Percentiles rank a stretch among this genome's conserved stretches.
phyloP scores from a whole-genome alignment of 140 eudicot genomes.

The Senecio squalidus region DNA sequence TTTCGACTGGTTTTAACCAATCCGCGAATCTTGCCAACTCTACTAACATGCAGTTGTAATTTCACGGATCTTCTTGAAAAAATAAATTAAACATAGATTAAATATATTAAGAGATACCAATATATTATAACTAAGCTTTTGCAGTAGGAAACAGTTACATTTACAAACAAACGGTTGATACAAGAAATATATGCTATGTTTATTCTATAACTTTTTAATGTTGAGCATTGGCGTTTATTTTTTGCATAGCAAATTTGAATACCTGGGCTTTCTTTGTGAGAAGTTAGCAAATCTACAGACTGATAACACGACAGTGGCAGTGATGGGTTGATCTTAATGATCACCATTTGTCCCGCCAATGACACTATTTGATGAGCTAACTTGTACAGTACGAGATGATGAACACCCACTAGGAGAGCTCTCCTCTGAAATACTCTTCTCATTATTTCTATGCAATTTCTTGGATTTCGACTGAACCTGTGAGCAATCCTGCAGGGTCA shows the following conservation, averaged over 20 bases:
- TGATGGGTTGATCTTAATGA: slow-evolving; percentile 19
- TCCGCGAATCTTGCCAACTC: too few relatives aligned
- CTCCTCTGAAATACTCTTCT: slow-evolving; percentile 48
- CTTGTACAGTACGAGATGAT: slow-evolving; percentile 64
- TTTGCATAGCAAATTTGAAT: background rate
- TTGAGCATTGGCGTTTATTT: background rate
- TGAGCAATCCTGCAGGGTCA: slow-evolving; percentile 56
- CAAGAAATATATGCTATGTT: too few relatives aligned
- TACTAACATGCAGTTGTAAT: too few relatives aligned
- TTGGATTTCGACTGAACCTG: slow-evolving; percentile 38
- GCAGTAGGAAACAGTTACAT: background rate
- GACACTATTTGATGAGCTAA: slow-evolving; percentile 74
- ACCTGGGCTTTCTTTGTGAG: slow-evolving; percentile 17
- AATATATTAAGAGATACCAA: slow-evolving; percentile 2
- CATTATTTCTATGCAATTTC: slow-evolving; percentile 47
- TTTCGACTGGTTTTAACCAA: too few relatives aligned
- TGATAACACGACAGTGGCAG: slow-evolving; percentile 7
- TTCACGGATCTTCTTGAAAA: background rate
- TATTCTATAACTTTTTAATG: too few relatives aligned
- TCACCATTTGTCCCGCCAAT: slow-evolving; percentile 42
- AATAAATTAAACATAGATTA: background rate
- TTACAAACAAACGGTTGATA: too few relatives aligned
- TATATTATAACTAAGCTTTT: background rate
- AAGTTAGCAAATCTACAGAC: slow-evolving; percentile 25
- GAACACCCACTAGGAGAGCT: slow-evolving; percentile 83